These are phyloP conservation scores for Cyclotella cryptica DNA, from an alignment of 108 stramenopile genomes.

Conservation along the genomic window DNA sequence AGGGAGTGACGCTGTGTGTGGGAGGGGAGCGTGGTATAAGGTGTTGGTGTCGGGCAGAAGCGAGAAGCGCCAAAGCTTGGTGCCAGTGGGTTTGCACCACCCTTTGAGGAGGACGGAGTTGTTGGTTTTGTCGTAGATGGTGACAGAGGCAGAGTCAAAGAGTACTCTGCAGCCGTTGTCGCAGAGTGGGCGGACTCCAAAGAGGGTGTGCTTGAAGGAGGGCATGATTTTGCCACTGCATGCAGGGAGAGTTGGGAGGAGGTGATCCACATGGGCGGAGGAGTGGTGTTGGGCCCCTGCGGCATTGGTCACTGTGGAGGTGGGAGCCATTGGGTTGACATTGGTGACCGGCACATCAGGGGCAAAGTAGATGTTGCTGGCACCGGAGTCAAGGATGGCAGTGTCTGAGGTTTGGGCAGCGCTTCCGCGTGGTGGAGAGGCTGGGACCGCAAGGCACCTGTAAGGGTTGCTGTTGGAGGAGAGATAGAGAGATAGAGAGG, in stretches of 20 bases:
- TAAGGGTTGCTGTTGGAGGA: too few relatives aligned
- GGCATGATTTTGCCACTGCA: slow-evolving; percentile 8
- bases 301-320: background rate
- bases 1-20: too few relatives aligned
- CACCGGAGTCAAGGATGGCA: too few relatives aligned
- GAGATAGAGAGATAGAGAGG: too few relatives aligned
- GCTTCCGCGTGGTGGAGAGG: too few relatives aligned
- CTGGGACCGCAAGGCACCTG: too few relatives aligned
- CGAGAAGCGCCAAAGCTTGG: slow-evolving; percentile 10
- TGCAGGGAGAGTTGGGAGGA: background rate
- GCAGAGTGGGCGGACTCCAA: background rate
- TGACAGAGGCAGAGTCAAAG: background rate
- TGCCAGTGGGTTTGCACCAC: slow-evolving; percentile 2
- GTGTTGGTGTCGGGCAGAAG: background rate
- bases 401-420: too few relatives aligned
- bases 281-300: background rate
- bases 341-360: background rate
- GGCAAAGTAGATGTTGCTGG: background rate
- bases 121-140: background rate
- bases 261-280: background rate
- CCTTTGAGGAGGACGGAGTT: slow-evolving; percentile 3
- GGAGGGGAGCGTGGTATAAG: background rate
- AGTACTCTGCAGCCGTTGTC: background rate
- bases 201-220: slow-evolving; percentile 9
- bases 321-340: background rate